These are phyloP conservation scores for Luffa acutangula DNA, from an alignment of 306 rosid species.

Conservation along the genomic window DNA sequence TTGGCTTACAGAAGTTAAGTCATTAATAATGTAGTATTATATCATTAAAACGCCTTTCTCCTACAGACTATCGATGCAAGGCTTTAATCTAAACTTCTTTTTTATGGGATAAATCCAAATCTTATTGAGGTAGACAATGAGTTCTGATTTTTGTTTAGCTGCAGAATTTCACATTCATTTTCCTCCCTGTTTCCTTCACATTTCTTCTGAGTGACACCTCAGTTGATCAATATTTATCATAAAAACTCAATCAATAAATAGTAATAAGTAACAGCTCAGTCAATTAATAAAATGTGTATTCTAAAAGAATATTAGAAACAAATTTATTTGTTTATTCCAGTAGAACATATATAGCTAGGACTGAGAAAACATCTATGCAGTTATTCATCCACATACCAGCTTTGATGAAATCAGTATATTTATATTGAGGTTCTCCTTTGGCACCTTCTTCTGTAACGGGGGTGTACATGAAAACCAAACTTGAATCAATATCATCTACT, in stretches of 20 bases:
- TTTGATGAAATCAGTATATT: slow-evolving; percentile 81
- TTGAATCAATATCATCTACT: slow-evolving; percentile 81
- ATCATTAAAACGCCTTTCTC: too few species aligned
- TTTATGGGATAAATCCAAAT: too few species aligned
- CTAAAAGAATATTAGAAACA: background rate
- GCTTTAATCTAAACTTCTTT: too few species aligned
- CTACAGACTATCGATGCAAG: too few species aligned
- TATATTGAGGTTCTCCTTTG: slow-evolving; percentile 93
- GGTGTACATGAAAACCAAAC: slow-evolving; percentile 96
- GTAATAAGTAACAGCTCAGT: background rate
- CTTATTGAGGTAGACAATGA: too few species aligned
- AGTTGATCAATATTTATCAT: background rate
- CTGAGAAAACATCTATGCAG: background rate
- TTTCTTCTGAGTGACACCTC: background rate
- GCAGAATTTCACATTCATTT: background rate
- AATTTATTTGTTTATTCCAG: background rate
- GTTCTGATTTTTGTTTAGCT: background rate
- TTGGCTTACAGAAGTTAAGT: background rate
- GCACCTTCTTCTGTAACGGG: slow-evolving; percentile 93
- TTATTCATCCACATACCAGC: slow-evolving; percentile 45
- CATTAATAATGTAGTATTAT: background rate
- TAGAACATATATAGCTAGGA: background rate
- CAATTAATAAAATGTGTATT: background rate
- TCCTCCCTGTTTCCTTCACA: background rate
- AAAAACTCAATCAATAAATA: background rate